phyloP scores from a whole-genome alignment of 2,329 filamentous ascomycete genomes.

The Calonectria henricotiae region DNA sequence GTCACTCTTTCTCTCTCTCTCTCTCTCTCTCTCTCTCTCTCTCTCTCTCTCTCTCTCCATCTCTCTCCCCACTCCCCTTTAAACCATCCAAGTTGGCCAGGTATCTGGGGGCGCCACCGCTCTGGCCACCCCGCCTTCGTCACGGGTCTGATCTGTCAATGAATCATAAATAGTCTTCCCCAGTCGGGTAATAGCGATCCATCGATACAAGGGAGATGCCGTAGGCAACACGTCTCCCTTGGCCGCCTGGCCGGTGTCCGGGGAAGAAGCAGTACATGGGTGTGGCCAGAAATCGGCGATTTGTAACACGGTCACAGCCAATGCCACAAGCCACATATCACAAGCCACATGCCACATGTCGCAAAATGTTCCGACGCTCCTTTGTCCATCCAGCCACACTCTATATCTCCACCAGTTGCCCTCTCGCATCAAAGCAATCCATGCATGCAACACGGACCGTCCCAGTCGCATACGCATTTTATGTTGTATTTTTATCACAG shows the following conservation, averaged over 20 bases:
- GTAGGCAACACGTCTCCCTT: slow-evolving; percentile 9
- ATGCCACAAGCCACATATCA: background rate
- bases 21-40: background rate
- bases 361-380: slow-evolving; percentile 16
- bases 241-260: background rate
- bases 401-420: slow-evolving; percentile 19
- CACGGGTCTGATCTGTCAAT: background rate
- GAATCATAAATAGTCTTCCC: slow-evolving; percentile 10
- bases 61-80: background rate
- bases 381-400: slow-evolving; percentile 20
- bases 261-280: slow-evolving; percentile 4
- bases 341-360: slow-evolving; percentile 1
- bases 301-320: slow-evolving; percentile 2
- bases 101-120: background rate
- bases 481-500: background rate
- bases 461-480: background rate
- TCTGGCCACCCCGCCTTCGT: background rate
- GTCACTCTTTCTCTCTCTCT: background rate
- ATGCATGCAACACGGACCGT: slow-evolving; percentile 20
- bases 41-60: background rate
- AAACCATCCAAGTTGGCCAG: slow-evolving; percentile 8
- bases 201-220: slow-evolving; percentile 10
- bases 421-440: background rate
- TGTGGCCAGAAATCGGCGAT: background rate
- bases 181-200: background rate